phyloP scores from a whole-genome alignment of 306 rosid genomes.

The Lathyrus oleraceus region DNA sequence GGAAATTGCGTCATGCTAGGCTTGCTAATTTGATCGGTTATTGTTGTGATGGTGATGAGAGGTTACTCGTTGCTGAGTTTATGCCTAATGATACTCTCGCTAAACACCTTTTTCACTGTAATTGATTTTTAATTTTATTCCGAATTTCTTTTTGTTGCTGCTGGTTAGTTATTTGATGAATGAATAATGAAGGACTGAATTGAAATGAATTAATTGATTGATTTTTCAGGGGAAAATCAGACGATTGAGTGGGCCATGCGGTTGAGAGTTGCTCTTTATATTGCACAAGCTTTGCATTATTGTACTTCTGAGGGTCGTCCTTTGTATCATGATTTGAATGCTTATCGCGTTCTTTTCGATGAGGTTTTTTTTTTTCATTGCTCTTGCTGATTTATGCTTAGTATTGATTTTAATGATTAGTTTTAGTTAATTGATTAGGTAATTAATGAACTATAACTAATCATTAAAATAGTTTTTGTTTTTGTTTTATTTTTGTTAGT shows the following conservation, averaged over 20 bases:
- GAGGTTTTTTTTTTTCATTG: slow-evolving; percentile 44
- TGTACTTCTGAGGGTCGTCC: slow-evolving; percentile 85
- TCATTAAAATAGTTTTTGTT: no score
- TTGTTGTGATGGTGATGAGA: slow-evolving; percentile 95
- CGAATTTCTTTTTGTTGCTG: not conserved
- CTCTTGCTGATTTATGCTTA: not conserved
- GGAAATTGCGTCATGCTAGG: slow-evolving; percentile 74
- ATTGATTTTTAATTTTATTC: not conserved
- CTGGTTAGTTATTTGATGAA: no score
- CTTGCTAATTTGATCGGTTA: slow-evolving; percentile 91
- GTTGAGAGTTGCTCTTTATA: slow-evolving; percentile 74
- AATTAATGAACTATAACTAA: no score
- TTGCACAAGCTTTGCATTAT: slow-evolving; percentile 90
- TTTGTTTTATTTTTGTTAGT: slow-evolving; percentile 50
- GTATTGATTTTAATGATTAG: not conserved
- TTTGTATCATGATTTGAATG: slow-evolving; percentile 92
- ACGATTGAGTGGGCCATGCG: slow-evolving; percentile 99
- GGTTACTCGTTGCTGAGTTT: slow-evolving; percentile 93
- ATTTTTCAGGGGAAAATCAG: slow-evolving; percentile 83
- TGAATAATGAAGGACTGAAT: not conserved
- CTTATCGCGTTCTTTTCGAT: slow-evolving; percentile 92
- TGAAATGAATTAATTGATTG: not conserved
- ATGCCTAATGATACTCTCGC: slow-evolving; percentile 99
- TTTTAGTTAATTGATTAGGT: not conserved
- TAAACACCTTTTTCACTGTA: slow-evolving; percentile 93